Base-by-base conservation (phyloP, 257 asterid species). In the Plectranthus barbatus region DNA sequence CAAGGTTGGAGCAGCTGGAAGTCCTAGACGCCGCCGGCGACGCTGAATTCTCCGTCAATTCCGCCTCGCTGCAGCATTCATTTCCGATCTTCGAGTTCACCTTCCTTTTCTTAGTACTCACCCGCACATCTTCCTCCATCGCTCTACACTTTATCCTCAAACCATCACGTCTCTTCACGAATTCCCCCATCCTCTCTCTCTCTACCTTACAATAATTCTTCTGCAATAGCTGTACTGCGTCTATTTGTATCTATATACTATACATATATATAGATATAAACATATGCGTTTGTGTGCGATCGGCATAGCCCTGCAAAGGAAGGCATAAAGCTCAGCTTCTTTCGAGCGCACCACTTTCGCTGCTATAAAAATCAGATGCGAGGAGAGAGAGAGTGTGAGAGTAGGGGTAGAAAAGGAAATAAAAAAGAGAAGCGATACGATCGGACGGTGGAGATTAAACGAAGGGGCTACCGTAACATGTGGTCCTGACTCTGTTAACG, bases 401-500 rank as follows among this genome's bases (percentile, higher is more conserved):
- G 65, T 17, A 74, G 83, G 87, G 93, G 83, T 21, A 78, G 36
- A 78, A 45, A 0, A 4, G 86, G 80, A 45, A 69, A 45, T 11
- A 19, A 20, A 0, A 0, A 6, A 17, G 23, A 18, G 12, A 48
- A 9, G 59, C 24, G 59, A 69, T 74, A 78, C 56, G 77, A 88
- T 88, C 96, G 62, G 70, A 91, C 79, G 93, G 91, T 75, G 79
- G 66, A 85, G 84, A 85, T 78, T 40, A 47, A 77, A 68, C 3
- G 77, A 87, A 83, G 75, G 81, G 79, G 93, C 82, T 84, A 82
- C 77, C 82, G 83, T 75, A 81, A 74, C 86, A 84, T 74, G 97
- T 89, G 98, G 95, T 92, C 97, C 96, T 71, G 78, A 77, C 83
- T 78, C 91, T 94, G 90, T 83, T 86, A 84, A 85, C 93, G 87